phyloP scores from a whole-genome alignment of 768 basidiomycete species.

The Panellus pusillus region DNA sequence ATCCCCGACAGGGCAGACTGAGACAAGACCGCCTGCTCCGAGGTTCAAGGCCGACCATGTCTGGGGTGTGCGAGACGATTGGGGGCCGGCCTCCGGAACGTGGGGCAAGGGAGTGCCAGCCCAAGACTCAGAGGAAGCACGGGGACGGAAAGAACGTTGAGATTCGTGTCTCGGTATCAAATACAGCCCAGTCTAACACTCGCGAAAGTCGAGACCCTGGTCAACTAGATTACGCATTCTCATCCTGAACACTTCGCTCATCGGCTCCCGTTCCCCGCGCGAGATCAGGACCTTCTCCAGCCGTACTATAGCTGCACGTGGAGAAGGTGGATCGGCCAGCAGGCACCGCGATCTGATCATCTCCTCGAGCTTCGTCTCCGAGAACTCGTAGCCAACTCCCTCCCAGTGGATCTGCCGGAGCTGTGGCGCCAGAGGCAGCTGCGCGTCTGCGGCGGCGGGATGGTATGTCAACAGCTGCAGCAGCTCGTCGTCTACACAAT shows the following conservation, averaged over 20 bases:
- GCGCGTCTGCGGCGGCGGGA: too few relatives aligned
- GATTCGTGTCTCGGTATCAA: too few relatives aligned
- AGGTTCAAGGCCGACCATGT: slow-evolving; percentile 36
- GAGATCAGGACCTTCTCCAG: not conserved
- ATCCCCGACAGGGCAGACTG: not conserved
- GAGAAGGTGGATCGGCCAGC: not conserved
- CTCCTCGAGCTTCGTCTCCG: not conserved
- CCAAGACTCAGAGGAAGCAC: too few relatives aligned
- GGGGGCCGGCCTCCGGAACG: slow-evolving; percentile 26
- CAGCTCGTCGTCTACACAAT: not conserved
- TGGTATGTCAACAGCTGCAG: not conserved
- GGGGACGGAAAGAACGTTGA: too few relatives aligned
- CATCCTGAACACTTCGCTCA: too few relatives aligned
- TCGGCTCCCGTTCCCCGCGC: not conserved
- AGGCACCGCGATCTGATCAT: slow-evolving; percentile 3
- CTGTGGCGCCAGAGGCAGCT: not conserved
- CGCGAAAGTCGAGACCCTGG: not conserved
- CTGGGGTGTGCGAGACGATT: slow-evolving; percentile 41
- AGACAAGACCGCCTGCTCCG: slow-evolving; percentile 34
- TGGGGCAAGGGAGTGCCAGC: slow-evolving; percentile 27
- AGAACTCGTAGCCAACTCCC: not conserved
- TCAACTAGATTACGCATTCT: too few relatives aligned
- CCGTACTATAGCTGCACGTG: not conserved
- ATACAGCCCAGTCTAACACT: too few relatives aligned
- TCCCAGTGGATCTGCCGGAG: not conserved